Base-by-base conservation (phyloP, 306 rosid species). In the Ceratonia siliqua region DNA sequence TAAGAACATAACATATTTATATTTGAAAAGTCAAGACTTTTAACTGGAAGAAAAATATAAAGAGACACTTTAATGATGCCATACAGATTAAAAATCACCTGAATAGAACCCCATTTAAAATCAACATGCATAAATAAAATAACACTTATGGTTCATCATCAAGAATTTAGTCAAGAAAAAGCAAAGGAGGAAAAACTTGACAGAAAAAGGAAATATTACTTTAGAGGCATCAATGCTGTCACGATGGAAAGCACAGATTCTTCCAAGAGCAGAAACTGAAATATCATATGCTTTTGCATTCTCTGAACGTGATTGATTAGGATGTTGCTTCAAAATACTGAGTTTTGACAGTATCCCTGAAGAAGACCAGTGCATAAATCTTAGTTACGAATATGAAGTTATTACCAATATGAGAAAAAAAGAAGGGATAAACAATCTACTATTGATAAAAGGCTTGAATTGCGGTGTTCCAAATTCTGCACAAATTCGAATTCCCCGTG, bases 191-290 rank as follows among this genome's bases (percentile, higher is more conserved):
- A 61, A 13, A 30, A 13, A 12, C 69, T 25, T 63, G 57, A 45
- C 17, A 69, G 25, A 59, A 66, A 76, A 49, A 55, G 58, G 42
- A 33, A 76, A 48, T 6, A n/a, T 36, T 77, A 81, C 88, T 79
- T 12, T 14, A 42, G 85, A 62, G 59, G 83, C 76, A 70, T 81
- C 79, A 43, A 84, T 64, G 83, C 76, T 22, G 43, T 77, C 81
- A 50, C 83, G 73, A 61, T 81, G 76, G 70, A 65, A 81, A 56
- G 73, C 78, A 56, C 83, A 84, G 35, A 84, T 84, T 81, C 88
- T 84, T 80, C 88, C 85, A 0, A 84, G 21, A 84, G 62, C 81
- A 32, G 88, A 84, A 74, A 84, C 78, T 32, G 85, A 83, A 73
- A 81, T 36, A 25, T 84, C 85, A 15, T 18, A 24, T 42, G 58